Evolutionary conservation across 208 protist genomes (phyloP), one percentile per base, ranked within the genome.

Genomic region (Leishmania aethiopica): DNA sequence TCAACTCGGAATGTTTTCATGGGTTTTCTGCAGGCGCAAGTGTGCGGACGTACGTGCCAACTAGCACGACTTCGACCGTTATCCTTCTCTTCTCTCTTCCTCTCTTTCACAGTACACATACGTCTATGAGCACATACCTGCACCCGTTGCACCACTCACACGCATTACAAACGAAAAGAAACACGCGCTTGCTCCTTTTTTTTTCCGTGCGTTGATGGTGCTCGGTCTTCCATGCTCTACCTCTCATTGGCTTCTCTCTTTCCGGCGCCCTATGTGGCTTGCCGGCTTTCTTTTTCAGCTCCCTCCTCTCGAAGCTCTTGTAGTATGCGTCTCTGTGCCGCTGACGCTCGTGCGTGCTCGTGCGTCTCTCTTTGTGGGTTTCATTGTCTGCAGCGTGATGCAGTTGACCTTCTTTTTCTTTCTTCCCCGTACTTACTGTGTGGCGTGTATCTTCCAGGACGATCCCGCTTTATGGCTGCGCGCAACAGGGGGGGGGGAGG

Each of bases 181-280:
- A 10, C 51, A 69, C 3, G 13, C 10, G 11, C 10, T 69, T 5
- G 32, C 15, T 40, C 28, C 13, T 13, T 40, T 25, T n/a, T 59
- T 13, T n/a, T 28, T 71, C 32, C 45, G 40, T 81, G 28, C 62
- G 37, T 35, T 49, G 45, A 8, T 81, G 76, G 62, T 67, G 57
- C 40, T 32, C 22, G 22, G 3, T 62, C 47, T 71, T 79, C 11
- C 77, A 57, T 35, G 53, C 49, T 71, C 62, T 28, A 74, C 19
- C 28, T 45, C 64, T 57, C 40, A 74, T 37, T 5, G n/a, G 60
- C 60, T 40, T 67, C n/a, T 67, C 15, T 40, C 0, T 40, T 40
- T 67, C 17, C 4, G 15, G 32, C 32, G 62, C 62, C 40, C 62
- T 67, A n/a, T 67, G 19, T 49, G 35, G 5, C 28, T 22, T 67